Evolutionary conservation across 2,329 filamentous ascomycete species (phyloP).

Genomic region (Colletotrichum coccodes): DNA sequence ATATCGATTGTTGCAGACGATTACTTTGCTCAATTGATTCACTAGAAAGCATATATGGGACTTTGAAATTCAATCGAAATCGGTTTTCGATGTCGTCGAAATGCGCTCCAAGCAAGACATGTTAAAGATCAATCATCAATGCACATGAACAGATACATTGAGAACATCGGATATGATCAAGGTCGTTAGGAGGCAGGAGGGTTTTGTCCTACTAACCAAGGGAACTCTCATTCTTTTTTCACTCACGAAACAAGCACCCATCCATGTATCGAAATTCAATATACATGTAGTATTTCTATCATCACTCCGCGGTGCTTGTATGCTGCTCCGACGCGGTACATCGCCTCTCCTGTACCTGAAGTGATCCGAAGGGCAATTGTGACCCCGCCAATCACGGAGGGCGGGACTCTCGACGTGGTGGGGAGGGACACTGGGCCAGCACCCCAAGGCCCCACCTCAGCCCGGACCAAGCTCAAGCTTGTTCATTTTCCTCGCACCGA

Average conservation of each 20-base stretch:
- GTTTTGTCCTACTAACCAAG: background rate
- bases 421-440: background rate
- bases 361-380: background rate
- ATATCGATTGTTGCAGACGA: background rate
- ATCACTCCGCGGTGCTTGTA: background rate
- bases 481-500: slow-evolving; percentile 18
- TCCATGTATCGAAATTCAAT: background rate
- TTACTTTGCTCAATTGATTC: background rate
- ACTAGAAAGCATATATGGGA: background rate
- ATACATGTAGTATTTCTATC: background rate
- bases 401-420: background rate
- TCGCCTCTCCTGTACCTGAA: background rate
- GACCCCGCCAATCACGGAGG: slow-evolving; percentile 22
- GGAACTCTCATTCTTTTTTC: background rate
- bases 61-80: background rate
- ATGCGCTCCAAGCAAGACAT: background rate
- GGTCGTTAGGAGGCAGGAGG: background rate
- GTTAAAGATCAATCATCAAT: no score
- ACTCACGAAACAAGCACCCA: no score
- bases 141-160: background rate
- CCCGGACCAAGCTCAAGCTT: slow-evolving; percentile 29
- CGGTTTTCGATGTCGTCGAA: background rate
- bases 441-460: slow-evolving; percentile 18
- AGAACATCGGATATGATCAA: no score
- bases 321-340: background rate